Evolutionary conservation across 2,329 filamentous ascomycete species (phyloP), one percentile per base, ranked within the genome.

Genomic region (Colletotrichum sp.): DNA sequence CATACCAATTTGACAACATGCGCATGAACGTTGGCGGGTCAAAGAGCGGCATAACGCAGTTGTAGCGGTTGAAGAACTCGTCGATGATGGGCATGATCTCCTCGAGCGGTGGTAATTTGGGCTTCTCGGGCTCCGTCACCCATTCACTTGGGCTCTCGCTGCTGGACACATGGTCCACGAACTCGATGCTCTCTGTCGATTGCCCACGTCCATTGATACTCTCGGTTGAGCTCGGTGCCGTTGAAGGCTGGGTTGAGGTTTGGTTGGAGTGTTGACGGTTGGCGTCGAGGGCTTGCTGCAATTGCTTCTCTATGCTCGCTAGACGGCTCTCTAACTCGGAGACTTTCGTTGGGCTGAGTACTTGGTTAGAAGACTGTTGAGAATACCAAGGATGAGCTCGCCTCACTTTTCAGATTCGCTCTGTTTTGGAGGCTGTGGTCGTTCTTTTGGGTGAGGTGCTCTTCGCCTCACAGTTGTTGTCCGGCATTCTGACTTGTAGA

Each of bases 401-500:
- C 65, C 74, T 66, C 24, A 73, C 71, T 69, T 66, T 39, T 34
- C 71, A 4, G 60, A n/a, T 24, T 39, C 24, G 8, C 5, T 24
- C 21, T 57, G 49, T 62, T 76, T 80, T 4, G 71, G 71, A 24
- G 76, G 78, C 34, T 71, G 76, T 36, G 44, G 32, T 24, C 57
- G 44, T 24, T 69, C 62, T 49, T 76, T 80, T 12, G 69, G 70
- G n/a, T 77, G 78, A 24, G 64, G 70, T 32, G 76, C 59, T 59
- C 80, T 80, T n/a, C 80, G 80, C 24, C 82, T 81, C 39, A 83
- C 72, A 3, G 73, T 73, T 1, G 83, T 84, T 4, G 82, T 85
- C 30, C 77, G 78, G 76, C 86, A 88, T n/a, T 82, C 79, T 5
- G 86, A 80, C n/a, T 83, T 82, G 76, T 88, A 88, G 5, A 87